These are phyloP conservation scores for Daucus carota DNA, from an alignment of 129 eudicot genomes.

Conservation along the genomic window DNA sequence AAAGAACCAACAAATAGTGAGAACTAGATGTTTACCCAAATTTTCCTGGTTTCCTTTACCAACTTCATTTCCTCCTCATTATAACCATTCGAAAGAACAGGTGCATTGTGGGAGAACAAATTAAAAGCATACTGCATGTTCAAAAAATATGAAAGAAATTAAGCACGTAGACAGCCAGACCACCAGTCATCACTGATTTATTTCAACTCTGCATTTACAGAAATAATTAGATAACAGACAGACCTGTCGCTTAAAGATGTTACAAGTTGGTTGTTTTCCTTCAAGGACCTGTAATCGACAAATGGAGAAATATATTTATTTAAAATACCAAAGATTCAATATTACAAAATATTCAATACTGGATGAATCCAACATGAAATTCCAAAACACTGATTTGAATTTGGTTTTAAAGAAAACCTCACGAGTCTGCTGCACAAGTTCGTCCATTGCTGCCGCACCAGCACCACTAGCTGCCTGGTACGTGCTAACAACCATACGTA, in stretches of 20 bases:
- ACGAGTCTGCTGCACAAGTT: conserved; percentile 93
- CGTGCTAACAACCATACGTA: conserved; percentile 95
- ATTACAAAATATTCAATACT: background rate
- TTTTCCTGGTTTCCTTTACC: conserved; percentile 92
- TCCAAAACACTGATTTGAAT: background rate
- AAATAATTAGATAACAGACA: background rate
- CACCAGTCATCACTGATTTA: background rate
- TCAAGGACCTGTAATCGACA: conserved; percentile 56
- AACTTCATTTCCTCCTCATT: conserved; percentile 98
- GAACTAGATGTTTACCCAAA: conserved; percentile 60
- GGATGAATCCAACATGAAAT: background rate
- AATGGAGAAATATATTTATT: background rate
- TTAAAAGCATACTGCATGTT: conserved; percentile 90
- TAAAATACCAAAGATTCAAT: background rate
- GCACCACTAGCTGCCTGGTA: conserved; percentile 99
- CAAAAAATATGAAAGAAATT: background rate
- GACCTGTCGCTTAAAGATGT: conserved; percentile 89
- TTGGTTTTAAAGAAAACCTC: conserved; percentile 46
- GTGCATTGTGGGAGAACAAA: conserved; percentile 98
- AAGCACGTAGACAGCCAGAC: background rate
- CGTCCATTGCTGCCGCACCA: conserved; percentile 99
- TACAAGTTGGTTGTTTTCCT: conserved; percentile 86
- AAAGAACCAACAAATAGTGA: background rate
- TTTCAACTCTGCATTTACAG: background rate
- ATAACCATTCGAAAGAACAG: conserved; percentile 87